These are phyloP conservation scores for Geotrichum klebahnii DNA, from an alignment of 1,139 yeast genomes.

Conservation along the genomic window DNA sequence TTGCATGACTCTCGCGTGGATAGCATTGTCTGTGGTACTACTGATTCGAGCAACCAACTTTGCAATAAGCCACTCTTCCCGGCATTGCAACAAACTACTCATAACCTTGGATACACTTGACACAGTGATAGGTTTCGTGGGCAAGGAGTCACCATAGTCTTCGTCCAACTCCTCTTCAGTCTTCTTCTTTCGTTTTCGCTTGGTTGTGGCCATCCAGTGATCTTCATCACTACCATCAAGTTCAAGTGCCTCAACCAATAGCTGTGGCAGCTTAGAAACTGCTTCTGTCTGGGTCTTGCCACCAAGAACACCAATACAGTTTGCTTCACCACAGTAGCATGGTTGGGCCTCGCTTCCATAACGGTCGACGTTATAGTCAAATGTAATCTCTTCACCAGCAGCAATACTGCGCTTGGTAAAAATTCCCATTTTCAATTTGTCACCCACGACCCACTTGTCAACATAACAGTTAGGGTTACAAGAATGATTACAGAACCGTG, in stretches of 20 bases:
- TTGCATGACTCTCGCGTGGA: conserved; percentile 60
- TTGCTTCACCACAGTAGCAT: conserved; percentile 89
- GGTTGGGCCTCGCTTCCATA: conserved; percentile 94
- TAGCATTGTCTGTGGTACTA: conserved; percentile 51
- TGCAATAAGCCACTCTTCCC: conserved; percentile 60
- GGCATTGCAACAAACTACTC: conserved; percentile 74
- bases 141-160: conserved; percentile 59
- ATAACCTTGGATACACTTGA: conserved; percentile 68
- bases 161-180: conserved; percentile 43
- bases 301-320: conserved; percentile 89
- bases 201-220: conserved; percentile 38
- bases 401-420: conserved; percentile 72
- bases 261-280: conserved; percentile 76
- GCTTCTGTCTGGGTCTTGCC: conserved; percentile 96
- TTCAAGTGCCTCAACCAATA: conserved; percentile 80
- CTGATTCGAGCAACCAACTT: conserved; percentile 67
- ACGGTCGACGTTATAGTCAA: conserved; percentile 93
- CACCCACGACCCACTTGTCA: conserved; percentile 96
- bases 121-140: conserved; percentile 49
- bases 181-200: conserved; percentile 60
- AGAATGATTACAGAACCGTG: conserved; percentile 90
- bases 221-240: conserved; percentile 53
- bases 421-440: conserved; percentile 87
- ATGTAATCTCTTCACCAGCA: conserved; percentile 88
- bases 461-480: conserved; percentile 92